phyloP scores from a whole-genome alignment of 805 yeast genomes.

The Starmerella khaoyaiensis region DNA sequence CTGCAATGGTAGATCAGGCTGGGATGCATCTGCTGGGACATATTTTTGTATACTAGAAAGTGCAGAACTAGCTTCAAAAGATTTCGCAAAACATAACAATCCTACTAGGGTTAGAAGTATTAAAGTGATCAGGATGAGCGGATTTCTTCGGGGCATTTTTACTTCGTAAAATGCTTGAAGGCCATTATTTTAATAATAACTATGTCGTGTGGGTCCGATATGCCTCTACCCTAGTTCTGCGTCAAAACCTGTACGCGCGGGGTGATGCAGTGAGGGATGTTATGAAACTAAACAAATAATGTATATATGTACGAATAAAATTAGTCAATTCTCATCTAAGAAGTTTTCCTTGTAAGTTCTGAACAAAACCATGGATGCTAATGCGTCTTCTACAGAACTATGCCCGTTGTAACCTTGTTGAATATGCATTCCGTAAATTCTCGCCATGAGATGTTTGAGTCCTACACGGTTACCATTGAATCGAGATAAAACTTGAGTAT shows the following conservation, averaged over 20 bases:
- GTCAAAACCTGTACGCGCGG: no score
- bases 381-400: slow-evolving; percentile 74
- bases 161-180: slow-evolving; percentile 3
- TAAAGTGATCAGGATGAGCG: background rate
- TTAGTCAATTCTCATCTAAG: background rate
- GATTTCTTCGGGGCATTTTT: background rate
- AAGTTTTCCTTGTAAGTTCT: slow-evolving; percentile 4
- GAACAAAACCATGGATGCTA: slow-evolving; percentile 46
- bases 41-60: slow-evolving; percentile 7
- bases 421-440: slow-evolving; percentile 44
- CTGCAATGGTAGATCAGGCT: background rate
- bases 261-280: no score
- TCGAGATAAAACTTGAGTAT: slow-evolving; percentile 65
- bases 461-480: slow-evolving; percentile 54
- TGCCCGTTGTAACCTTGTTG: slow-evolving; percentile 63
- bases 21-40: background rate
- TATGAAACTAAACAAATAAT: no score
- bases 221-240: no score
- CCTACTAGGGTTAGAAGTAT: slow-evolving; percentile 1
- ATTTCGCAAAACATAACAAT: slow-evolving; percentile 4
- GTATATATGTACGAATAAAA: no score
- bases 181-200: no score
- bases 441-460: slow-evolving; percentile 49
- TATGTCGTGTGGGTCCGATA: no score
- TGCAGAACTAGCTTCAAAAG: slow-evolving; percentile 9